phyloP scores from a whole-genome alignment of 139 green algal genomes.

The Desmodesmus armatus region DNA sequence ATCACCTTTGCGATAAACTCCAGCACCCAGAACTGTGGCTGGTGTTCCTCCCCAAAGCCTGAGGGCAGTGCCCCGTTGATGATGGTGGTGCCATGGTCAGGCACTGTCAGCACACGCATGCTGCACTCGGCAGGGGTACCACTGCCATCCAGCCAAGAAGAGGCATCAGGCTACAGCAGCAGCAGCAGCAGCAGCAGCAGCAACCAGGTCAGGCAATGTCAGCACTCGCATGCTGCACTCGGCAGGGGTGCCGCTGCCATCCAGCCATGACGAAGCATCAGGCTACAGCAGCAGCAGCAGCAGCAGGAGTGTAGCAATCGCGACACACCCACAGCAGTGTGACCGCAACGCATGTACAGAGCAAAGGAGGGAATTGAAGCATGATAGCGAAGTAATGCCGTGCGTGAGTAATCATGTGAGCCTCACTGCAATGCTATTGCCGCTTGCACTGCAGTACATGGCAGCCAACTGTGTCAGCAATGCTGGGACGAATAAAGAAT shows the following conservation, averaged over 20 bases:
- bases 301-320: too few relatives aligned
- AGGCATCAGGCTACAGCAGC: slow-evolving; percentile 23
- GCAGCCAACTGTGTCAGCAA: too few relatives aligned
- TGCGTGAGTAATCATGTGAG: too few relatives aligned
- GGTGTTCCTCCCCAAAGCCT: slow-evolving; percentile 32
- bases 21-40: slow-evolving; percentile 39
- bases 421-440: too few relatives aligned
- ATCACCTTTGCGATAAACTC: slow-evolving; percentile 45
- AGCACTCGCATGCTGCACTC: slow-evolving; percentile 41
- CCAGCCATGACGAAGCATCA: slow-evolving; percentile 17
- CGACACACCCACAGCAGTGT: too few relatives aligned
- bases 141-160: not conserved
- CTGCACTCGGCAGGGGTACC: slow-evolving; percentile 10
- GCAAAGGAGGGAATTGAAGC: too few relatives aligned
- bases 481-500: too few relatives aligned
- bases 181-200: too few relatives aligned
- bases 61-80: slow-evolving; percentile 41
- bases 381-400: too few relatives aligned
- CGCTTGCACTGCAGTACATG: too few relatives aligned
- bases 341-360: too few relatives aligned
- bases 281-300: not conserved
- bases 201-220: slow-evolving; percentile 1
- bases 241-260: not conserved
- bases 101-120: slow-evolving; percentile 37
- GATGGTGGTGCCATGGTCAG: slow-evolving; percentile 14